These are phyloP conservation scores for Xylaria hypoxylon DNA, from an alignment of 2,329 filamentous ascomycete species.

Conservation along the genomic window DNA sequence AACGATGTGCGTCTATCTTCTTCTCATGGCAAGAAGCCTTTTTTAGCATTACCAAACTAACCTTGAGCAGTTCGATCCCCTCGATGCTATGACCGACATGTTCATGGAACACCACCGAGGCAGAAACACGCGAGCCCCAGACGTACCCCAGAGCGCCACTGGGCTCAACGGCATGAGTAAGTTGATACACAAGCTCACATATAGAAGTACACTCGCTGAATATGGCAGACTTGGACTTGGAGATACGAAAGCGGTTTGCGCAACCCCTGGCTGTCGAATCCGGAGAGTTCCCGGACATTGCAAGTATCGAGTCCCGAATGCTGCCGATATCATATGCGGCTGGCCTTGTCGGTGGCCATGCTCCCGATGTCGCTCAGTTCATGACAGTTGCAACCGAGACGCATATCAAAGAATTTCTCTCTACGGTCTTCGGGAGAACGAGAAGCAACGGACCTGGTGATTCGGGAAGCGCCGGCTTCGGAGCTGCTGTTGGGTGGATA, in stretches of 20 bases:
- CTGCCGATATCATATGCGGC: conserved; percentile 76
- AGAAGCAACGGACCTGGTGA: conserved; percentile 73
- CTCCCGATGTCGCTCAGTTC: conserved; percentile 70
- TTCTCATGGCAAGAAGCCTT: neutral
- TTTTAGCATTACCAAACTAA: conserved; percentile 43
- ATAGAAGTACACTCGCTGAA: conserved; percentile 23
- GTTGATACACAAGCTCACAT: conserved; percentile 51
- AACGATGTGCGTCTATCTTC: conserved; percentile 65
- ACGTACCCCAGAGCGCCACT: conserved; percentile 75
- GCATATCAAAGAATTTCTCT: conserved; percentile 74
- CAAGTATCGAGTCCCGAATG: conserved; percentile 73
- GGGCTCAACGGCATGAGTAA: conserved; percentile 84
- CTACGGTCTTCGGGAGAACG: conserved; percentile 72
- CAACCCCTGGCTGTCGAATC: conserved; percentile 75
- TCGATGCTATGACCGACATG: conserved; percentile 64
- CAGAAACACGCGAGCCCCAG: conserved; percentile 61
- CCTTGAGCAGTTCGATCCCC: conserved; percentile 62
- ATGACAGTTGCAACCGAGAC: conserved; percentile 74
- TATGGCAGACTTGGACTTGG: conserved; percentile 69
- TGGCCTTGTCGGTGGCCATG: conserved; percentile 70
- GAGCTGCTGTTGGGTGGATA: conserved; percentile 76
- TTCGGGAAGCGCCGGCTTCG: conserved; percentile 70
- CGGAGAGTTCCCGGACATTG: conserved; percentile 75
- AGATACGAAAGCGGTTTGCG: conserved; percentile 74
- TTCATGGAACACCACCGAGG: conserved; percentile 64